Evolutionary conservation across 352 stramenopile genomes (phyloP), one percentile per base, ranked within the genome.

Genomic region (Lagenidium sp.): DNA sequence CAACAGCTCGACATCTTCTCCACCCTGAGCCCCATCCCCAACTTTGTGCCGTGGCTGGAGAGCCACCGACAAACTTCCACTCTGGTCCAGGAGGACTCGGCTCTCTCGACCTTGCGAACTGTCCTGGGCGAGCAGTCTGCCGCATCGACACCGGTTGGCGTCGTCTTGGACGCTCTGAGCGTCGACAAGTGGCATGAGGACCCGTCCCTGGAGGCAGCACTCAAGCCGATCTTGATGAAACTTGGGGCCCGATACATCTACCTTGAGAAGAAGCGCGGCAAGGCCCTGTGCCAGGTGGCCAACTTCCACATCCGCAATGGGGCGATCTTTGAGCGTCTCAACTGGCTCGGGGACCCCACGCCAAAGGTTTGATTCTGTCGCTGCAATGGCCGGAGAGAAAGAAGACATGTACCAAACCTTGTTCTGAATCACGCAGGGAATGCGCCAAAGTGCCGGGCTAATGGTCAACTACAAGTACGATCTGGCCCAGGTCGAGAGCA

Each of bases 1-100:
- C 61, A 55, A 0, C 72, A 90, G 25, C 62, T 93, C 8, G 50
- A 68, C 47, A 94, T 77, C 16, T 98, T 97, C 60, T 83, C 86
- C n/a, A 98, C 94, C 1, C 62, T 98, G 29, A 97, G 85, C 44
- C 94, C 94, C 8, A 86, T 98, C 23, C 94, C 94, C 13, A 79
- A 88, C 20, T 97, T 98, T 60, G 72, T 88, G 24, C 60, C 70
- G 22, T 98, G 94, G 94, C 66, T 98, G 10, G 55, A 89, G 56
- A 94, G 69, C 4, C 92, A 96, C 51, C 60, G 69, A 11, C 46
- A 47, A 22, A 76, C 68, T 21, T 47, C 26, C 8, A 53, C 67
- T 4, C 52, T 80, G 19, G 37, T 85, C 35, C 20, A 30, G 3
- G 26, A 62, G 4, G 42, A 58, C n/a, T 40, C 56, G 1, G 45